A percentile compares a stretch with the other conserved stretches of the same genome.
Conservation (phyloP, 2,329 filamentous ascomycete species). For the Alternaria viburni region DNA sequence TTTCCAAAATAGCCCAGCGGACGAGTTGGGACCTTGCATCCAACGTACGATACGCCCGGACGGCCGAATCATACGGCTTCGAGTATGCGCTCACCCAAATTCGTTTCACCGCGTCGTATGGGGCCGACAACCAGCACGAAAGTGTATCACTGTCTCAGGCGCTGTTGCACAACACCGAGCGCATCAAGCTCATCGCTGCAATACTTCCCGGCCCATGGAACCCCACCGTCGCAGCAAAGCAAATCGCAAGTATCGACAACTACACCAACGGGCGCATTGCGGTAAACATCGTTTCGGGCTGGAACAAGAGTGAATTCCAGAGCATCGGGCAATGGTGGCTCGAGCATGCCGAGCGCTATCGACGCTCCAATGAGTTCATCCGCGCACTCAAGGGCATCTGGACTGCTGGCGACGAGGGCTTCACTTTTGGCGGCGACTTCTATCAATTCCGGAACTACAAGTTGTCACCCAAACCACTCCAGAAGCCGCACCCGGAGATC, state of each 20-base stretch:
- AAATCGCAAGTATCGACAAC: conserved; percentile 61
- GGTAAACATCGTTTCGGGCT: conserved; percentile 61
- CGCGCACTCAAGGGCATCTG: conserved; percentile 59
- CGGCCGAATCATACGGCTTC: conserved; percentile 57
- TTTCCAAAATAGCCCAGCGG: conserved; percentile 59
- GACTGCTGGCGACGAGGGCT: conserved; percentile 54
- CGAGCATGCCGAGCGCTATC: conserved; percentile 60
- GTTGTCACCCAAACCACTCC: conserved; percentile 59
- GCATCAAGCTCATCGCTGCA: conserved; percentile 60
- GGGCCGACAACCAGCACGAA: conserved; percentile 58
- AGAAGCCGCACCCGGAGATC: conserved; percentile 58
- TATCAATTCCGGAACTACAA: conserved; percentile 61
- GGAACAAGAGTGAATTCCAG: conserved; percentile 62
- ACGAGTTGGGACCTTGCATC: conserved; percentile 58
- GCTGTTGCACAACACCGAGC: conserved; percentile 55
- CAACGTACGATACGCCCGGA: conserved; percentile 58
- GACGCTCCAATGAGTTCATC: conserved; percentile 59
- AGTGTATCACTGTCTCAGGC: conserved; percentile 60
- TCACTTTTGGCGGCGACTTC: conserved; percentile 60
- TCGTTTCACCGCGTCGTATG: conserved; percentile 60
- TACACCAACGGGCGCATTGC: conserved; percentile 60
- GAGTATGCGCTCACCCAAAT: conserved; percentile 61
- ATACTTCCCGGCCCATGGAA: conserved; percentile 50
- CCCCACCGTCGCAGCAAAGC: conserved; percentile 60
- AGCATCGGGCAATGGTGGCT: conserved; percentile 63